Percentiles rank a stretch among this genome's conserved stretches.
Conservation (phyloP, 345 rosid species). For the Excoecaria agallocha region DNA sequence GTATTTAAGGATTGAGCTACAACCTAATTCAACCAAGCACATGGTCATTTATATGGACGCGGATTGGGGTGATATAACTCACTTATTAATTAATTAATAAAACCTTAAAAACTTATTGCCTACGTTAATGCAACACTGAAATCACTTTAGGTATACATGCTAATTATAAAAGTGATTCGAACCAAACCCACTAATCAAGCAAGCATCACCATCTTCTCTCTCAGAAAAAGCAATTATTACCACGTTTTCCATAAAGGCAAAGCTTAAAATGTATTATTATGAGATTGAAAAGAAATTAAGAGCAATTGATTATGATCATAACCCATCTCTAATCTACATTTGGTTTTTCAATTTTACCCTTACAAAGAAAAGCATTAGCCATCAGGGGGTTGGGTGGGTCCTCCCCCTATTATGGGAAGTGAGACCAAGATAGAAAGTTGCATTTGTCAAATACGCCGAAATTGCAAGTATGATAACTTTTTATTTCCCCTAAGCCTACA, state of each 20-base stretch:
- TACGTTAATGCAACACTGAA: constrained; percentile 10
- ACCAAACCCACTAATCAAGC: constrained; percentile 5
- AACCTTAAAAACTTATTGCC: background rate
- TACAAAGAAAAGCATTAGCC: background rate
- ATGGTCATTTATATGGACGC: background rate
- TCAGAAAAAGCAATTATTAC: too few species aligned
- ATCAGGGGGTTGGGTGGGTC: background rate
- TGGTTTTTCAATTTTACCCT: background rate
- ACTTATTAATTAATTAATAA: background rate
- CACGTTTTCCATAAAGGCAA: too few species aligned
- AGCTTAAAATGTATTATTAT: background rate
- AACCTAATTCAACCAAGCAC: background rate
- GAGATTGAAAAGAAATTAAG: too few species aligned
- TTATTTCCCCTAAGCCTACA: constrained; percentile 22
- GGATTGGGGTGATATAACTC: background rate
- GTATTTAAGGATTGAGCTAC: too few species aligned
- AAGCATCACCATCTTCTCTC: background rate
- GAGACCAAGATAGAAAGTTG: constrained; percentile 1
- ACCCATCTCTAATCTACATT: too few species aligned
- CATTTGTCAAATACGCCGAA: background rate
- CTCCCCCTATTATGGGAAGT: constrained; percentile 18
- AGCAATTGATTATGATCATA: background rate
- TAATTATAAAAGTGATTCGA: too few species aligned
- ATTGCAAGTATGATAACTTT: background rate
- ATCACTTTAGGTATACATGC: background rate